Percentiles rank a stretch among this genome's conserved stretches.
phyloP scores from a whole-genome alignment of 2,329 filamentous ascomycete species.

The Grosmannia huntii region DNA sequence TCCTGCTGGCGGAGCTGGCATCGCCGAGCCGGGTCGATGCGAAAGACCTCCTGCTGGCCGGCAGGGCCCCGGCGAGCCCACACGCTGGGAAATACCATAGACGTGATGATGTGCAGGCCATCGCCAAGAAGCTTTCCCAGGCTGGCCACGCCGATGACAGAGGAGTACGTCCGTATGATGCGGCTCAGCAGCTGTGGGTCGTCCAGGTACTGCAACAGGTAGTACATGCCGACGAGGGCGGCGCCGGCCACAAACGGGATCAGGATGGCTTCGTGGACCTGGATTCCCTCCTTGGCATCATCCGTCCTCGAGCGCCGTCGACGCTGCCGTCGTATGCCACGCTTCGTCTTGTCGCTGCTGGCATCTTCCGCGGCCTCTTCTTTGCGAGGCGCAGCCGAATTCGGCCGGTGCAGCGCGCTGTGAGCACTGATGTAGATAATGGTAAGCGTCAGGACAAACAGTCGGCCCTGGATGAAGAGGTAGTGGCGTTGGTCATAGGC shows the following conservation, averaged over 20 bases:
- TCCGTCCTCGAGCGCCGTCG: not conserved
- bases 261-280: slow-evolving; percentile 68
- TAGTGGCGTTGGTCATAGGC: slow-evolving; percentile 19
- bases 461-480: slow-evolving; percentile 31
- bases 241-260: slow-evolving; percentile 68
- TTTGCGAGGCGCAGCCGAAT: slow-evolving; percentile 56
- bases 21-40: slow-evolving; percentile 27
- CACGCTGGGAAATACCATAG: slow-evolving; percentile 59
- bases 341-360: slow-evolving; percentile 25
- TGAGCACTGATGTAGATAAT: slow-evolving; percentile 79
- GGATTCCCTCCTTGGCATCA: slow-evolving; percentile 38
- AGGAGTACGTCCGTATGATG: slow-evolving; percentile 74
- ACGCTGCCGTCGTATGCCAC: slow-evolving; percentile 1
- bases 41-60: slow-evolving; percentile 20
- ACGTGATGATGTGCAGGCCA: slow-evolving; percentile 46
- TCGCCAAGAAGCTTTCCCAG: slow-evolving; percentile 65
- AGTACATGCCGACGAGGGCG: slow-evolving; percentile 64
- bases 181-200: slow-evolving; percentile 73
- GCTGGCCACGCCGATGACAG: slow-evolving; percentile 64
- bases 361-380: slow-evolving; percentile 21
- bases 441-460: slow-evolving; percentile 55
- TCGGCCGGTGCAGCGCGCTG: slow-evolving; percentile 70
- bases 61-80: slow-evolving; percentile 30
- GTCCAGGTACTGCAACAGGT: slow-evolving; percentile 77
- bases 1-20: no score